Percentiles rank a stretch among this genome's conserved stretches.
phyloP scores from a whole-genome alignment of 2,329 filamentous ascomycete species.

The Aplosporella prunicola region DNA sequence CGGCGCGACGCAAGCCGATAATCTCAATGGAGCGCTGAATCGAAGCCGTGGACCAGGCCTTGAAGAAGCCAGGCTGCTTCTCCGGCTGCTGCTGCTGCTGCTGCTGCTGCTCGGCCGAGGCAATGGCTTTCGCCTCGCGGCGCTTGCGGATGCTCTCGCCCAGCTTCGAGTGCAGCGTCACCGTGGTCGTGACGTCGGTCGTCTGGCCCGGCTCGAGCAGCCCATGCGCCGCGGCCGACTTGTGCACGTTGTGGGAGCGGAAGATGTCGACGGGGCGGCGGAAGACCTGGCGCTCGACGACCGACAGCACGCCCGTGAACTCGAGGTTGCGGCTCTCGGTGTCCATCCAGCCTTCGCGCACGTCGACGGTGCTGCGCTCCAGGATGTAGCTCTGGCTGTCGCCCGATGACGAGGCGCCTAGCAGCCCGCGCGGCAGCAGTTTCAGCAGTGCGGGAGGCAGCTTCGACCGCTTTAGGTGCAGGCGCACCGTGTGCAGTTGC shows the following conservation, averaged over 20 bases:
- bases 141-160: constrained; percentile 55
- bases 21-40: constrained; percentile 72
- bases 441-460: constrained; percentile 67
- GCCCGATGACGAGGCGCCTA: constrained; percentile 48
- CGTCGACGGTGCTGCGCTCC: constrained; percentile 69
- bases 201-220: constrained; percentile 24
- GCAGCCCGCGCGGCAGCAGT: constrained; percentile 59
- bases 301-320: constrained; percentile 69
- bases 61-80: constrained; percentile 47
- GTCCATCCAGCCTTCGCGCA: constrained; percentile 72
- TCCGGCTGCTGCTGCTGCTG: constrained; percentile 37
- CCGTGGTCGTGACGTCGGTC: constrained; percentile 64
- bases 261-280: constrained; percentile 33
- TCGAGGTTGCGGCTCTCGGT: constrained; percentile 75
- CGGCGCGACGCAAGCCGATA: constrained; percentile 66
- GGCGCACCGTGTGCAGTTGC: constrained; percentile 65
- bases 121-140: constrained; percentile 35
- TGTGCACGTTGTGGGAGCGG: constrained; percentile 15
- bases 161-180: constrained; percentile 62
- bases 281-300: constrained; percentile 68
- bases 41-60: constrained; percentile 57
- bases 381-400: constrained; percentile 72
- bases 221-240: constrained; percentile 19
- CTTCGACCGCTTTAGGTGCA: constrained; percentile 74
- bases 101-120: constrained; percentile 29